These are phyloP conservation scores for Tolypocladium tropicale DNA, from an alignment of 2,329 filamentous ascomycete genomes.

Conservation along the genomic window DNA sequence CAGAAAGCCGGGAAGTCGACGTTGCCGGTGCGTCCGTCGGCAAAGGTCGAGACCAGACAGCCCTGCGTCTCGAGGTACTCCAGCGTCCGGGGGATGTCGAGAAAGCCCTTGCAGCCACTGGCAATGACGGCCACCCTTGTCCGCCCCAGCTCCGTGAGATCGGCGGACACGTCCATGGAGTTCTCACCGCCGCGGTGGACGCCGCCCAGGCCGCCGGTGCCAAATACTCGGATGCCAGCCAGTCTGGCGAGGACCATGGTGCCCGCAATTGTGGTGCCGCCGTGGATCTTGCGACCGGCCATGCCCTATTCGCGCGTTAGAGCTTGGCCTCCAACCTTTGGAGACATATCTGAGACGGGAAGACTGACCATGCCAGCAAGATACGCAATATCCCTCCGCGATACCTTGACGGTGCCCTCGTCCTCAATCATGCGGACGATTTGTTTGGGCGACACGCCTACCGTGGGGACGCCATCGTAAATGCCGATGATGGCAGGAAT, in stretches of 20 bases:
- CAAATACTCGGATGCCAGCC: conserved; percentile 86
- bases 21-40: conserved; percentile 60
- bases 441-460: conserved; percentile 66
- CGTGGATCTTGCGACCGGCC: conserved; percentile 60
- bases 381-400: conserved; percentile 76
- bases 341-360: neutral
- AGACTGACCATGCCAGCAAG: conserved; percentile 62
- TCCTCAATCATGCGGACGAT: conserved; percentile 60
- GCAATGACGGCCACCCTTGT: conserved; percentile 82
- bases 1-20: conserved; percentile 92
- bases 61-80: conserved; percentile 66
- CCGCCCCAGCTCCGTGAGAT: conserved; percentile 85
- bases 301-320: conserved; percentile 39
- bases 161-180: conserved; percentile 88
- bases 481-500: conserved; percentile 89
- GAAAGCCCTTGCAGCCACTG: conserved; percentile 90
- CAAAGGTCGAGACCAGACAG: conserved; percentile 80
- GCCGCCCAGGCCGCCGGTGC: conserved; percentile 87
- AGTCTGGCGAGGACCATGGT: conserved; percentile 84
- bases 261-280: conserved; percentile 85
- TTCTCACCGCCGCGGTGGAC: conserved; percentile 83
- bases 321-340: neutral
- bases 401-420: conserved; percentile 69
- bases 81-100: conserved; percentile 82
- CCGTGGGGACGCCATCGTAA: conserved; percentile 68